Evolutionary conservation across 495 filamentous ascomycete genomes (phyloP).

Genomic region (Ascobolus immersus): DNA sequence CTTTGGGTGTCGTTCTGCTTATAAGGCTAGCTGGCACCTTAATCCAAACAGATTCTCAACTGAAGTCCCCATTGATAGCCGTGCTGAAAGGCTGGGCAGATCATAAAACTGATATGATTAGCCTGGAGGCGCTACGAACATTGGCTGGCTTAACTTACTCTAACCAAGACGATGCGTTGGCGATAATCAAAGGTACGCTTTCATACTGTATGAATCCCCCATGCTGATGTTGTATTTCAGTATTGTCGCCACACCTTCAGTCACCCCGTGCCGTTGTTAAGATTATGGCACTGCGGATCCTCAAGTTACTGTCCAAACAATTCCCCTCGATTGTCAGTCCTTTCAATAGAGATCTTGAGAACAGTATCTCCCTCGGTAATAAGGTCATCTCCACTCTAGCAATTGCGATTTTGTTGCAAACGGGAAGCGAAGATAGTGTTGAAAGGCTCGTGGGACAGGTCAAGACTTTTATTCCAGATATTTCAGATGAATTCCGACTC

Average conservation of each 20-base stretch:
- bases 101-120: slow-evolving; percentile 99
- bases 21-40: slow-evolving; percentile 84
- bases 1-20: slow-evolving; percentile 71
- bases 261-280: slow-evolving; percentile 94
- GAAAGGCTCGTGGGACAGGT: slow-evolving; percentile 98
- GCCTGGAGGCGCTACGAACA: slow-evolving; percentile 98
- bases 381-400: slow-evolving; percentile 95
- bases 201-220: neutral
- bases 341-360: slow-evolving; percentile 93
- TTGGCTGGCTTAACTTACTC: slow-evolving; percentile 75
- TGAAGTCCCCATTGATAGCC: slow-evolving; percentile 84
- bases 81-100: slow-evolving; percentile 87
- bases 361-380: slow-evolving; percentile 85
- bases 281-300: slow-evolving; percentile 88
- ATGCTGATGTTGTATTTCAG: slow-evolving; percentile 8
- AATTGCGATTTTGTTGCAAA: slow-evolving; percentile 92
- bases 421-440: slow-evolving; percentile 87
- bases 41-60: slow-evolving; percentile 68
- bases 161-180: slow-evolving; percentile 61
- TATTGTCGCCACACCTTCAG: slow-evolving; percentile 86
- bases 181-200: slow-evolving; percentile 1
- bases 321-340: slow-evolving; percentile 75
- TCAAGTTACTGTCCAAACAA: slow-evolving; percentile 86
- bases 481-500: slow-evolving; percentile 97
- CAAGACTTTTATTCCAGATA: slow-evolving; percentile 88